Evolutionary conservation across 768 basidiomycete species (phyloP).

Genomic region (Macrocybe gigantea): DNA sequence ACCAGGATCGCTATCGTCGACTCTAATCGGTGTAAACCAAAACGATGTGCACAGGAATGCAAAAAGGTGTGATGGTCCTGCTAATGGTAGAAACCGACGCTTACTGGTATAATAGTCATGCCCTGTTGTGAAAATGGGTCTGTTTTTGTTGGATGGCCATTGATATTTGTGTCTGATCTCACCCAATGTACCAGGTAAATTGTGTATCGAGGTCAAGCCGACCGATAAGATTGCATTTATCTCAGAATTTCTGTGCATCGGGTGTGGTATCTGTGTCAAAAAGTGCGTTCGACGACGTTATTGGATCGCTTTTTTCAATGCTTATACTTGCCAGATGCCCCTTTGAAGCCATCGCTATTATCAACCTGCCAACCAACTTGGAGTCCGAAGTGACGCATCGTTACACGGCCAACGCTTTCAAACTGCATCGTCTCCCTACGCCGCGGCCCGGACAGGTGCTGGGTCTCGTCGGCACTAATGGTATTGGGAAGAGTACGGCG

Average conservation of each 20-base stretch:
- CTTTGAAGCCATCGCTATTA: conserved; percentile 98
- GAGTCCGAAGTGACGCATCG: conserved; percentile 96
- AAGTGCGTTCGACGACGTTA: conserved; percentile 57
- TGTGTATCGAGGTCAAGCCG: conserved; percentile 97
- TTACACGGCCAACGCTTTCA: conserved; percentile 98
- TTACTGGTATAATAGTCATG: conserved; percentile 11
- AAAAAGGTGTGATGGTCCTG: conserved; percentile 64
- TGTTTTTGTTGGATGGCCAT: neutral
- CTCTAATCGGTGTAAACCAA: conserved; percentile 91
- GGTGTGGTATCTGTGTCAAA: conserved; percentile 99
- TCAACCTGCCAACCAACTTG: conserved; percentile 97
- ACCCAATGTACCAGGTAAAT: conserved; percentile 56
- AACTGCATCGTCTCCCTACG: conserved; percentile 95
- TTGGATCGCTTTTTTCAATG: neutral
- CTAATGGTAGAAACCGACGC: conserved; percentile 6
- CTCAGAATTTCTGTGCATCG: conserved; percentile 98
- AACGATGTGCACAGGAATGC: conserved; percentile 95
- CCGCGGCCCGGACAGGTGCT: conserved; percentile 97
- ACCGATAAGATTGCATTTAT: conserved; percentile 98
- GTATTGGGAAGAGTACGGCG: conserved; percentile 98
- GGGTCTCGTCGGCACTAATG: conserved; percentile 98
- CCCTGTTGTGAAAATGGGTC: conserved; percentile 21
- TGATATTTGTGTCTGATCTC: neutral
- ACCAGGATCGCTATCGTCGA: conserved; percentile 97
- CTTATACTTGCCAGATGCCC: conserved; percentile 63